A percentile compares a stretch with the other conserved stretches of the same genome.
Conservation (phyloP, 495 filamentous ascomycete species). For the Xylaria palmicola region DNA sequence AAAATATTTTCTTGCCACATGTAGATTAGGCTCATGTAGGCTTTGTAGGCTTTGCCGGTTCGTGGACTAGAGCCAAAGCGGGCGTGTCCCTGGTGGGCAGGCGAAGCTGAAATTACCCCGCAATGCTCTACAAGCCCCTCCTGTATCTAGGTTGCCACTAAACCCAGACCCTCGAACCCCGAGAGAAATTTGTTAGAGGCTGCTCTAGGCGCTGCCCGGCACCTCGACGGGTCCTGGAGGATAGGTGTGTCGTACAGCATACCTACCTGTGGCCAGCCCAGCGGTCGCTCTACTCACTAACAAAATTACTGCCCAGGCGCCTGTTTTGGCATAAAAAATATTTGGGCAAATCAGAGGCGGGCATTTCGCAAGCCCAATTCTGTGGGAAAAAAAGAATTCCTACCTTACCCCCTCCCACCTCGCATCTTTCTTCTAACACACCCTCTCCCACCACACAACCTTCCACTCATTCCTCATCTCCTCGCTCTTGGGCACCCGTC, state of each 20-base stretch:
- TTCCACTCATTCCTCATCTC: slow-evolving; percentile 17
- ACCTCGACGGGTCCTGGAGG: background rate
- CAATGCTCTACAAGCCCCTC: background rate
- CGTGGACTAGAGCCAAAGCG: too few relatives aligned
- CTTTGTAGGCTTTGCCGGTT: background rate
- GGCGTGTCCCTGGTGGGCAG: too few relatives aligned
- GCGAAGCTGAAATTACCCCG: background rate
- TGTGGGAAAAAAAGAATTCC: slow-evolving; percentile 18
- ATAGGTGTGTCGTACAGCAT: background rate
- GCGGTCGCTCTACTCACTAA: background rate
- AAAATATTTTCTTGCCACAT: background rate
- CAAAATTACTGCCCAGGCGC: slow-evolving; percentile 9
- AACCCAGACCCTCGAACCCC: background rate
- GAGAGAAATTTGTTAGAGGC: background rate
- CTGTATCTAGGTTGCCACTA: too few relatives aligned
- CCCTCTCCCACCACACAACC: slow-evolving; percentile 28
- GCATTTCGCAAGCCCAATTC: slow-evolving; percentile 7
- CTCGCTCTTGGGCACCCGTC: slow-evolving; percentile 17
- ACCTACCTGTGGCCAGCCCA: background rate
- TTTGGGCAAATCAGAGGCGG: slow-evolving; percentile 10
- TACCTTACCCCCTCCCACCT: slow-evolving; percentile 8
- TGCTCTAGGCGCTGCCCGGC: background rate
- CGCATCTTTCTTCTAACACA: slow-evolving; percentile 21
- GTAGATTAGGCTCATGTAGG: background rate
- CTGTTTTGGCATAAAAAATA: slow-evolving; percentile 1